Percentiles rank a stretch among this genome's conserved stretches.
Evolutionary conservation across 768 basidiomycete genomes (phyloP).

Genomic region (Tricholoma matsutake): DNA sequence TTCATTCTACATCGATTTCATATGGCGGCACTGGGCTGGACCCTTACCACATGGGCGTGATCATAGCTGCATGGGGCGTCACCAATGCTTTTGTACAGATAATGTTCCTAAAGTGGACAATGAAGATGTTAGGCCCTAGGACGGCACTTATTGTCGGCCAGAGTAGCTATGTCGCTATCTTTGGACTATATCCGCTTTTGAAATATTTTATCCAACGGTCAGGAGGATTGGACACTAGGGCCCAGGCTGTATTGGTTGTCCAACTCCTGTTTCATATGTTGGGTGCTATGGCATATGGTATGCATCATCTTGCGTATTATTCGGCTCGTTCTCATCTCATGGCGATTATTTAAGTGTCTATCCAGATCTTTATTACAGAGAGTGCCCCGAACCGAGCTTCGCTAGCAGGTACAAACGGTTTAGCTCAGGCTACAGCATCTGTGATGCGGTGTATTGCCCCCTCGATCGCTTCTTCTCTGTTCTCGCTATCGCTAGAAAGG

Average conservation of each 20-base stretch:
- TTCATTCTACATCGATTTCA: conserved; percentile 52
- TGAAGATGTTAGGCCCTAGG: conserved; percentile 53
- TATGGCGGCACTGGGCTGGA: conserved; percentile 65
- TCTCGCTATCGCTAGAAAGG: conserved; percentile 47
- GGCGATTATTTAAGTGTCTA: conserved; percentile 42
- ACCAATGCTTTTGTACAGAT: conserved; percentile 54
- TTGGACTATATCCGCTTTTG: conserved; percentile 33
- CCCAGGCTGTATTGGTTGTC: conserved; percentile 28
- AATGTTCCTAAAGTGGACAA: conserved; percentile 45
- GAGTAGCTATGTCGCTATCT: conserved; percentile 20
- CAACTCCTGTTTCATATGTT: conserved; percentile 30
- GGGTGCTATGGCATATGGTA: conserved; percentile 37
- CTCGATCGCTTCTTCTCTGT: conserved; percentile 47
- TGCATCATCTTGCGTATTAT: conserved; percentile 9
- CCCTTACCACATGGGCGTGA: conserved; percentile 59
- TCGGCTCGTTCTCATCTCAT: neutral
- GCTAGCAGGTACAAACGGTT: conserved; percentile 51
- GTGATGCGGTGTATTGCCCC: conserved; percentile 39
- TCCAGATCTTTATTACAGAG: conserved; percentile 43
- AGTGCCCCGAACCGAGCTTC: conserved; percentile 37
- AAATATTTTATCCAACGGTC: conserved; percentile 31
- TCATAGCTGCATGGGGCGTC: conserved; percentile 49
- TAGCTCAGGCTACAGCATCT: conserved; percentile 52
- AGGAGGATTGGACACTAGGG: conserved; percentile 30
- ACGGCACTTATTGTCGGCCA: conserved; percentile 41